Base-by-base conservation (phyloP, 371 early-diverging fungal species). In the Fennellomyces sp. region DNA sequence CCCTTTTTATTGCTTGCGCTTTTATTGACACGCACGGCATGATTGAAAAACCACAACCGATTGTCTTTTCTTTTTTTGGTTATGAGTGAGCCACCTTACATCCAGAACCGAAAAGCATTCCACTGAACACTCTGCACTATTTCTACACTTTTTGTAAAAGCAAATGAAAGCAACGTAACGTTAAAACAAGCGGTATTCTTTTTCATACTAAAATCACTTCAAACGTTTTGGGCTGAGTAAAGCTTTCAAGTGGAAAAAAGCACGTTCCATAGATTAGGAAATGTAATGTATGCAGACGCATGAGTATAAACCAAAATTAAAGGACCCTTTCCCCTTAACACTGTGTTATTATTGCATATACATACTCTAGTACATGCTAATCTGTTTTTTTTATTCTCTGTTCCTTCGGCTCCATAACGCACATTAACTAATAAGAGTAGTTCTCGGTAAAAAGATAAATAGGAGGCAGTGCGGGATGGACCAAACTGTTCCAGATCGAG, bases 221-320 rank as follows among this genome's bases (percentile, higher is more conserved):
- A 39, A n/a, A 13, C 7, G 5, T 19, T n/a, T 39, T 19, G 17
- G 7, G 13, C 1, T 39, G 17, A 11, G 5, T 17, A 17, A 5
- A 45, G 45, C 4, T 8, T 45, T 25, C 8, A 29, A 42, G 39
- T 30, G 31, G 25, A 45, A 56, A 45, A 39, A 42, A 56, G n/a
- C 41, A 56, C 39, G 58, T 49, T 58, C 58, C 58, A 58, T 58
- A 28, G 50, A 58, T 50, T 58, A 58, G 58, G 58, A 58, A 57
- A 33, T 57, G 35, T 48, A 51, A 51, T 52, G 60, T 51, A 60
- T 60, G 60, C 60, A 52, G 45, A 60, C 25, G 60, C 60, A 60
- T 60, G 52, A 42, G 39, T 50, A 42, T 51, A 60, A 52, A 60
- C 38, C 27, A 52, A 45, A 52, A 60, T 60, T 60, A 60, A 52